Evolutionary conservation across 163 green algal species (phyloP), one percentile per base, ranked within the genome.

Genomic region (Scenedesmus sp.): DNA sequence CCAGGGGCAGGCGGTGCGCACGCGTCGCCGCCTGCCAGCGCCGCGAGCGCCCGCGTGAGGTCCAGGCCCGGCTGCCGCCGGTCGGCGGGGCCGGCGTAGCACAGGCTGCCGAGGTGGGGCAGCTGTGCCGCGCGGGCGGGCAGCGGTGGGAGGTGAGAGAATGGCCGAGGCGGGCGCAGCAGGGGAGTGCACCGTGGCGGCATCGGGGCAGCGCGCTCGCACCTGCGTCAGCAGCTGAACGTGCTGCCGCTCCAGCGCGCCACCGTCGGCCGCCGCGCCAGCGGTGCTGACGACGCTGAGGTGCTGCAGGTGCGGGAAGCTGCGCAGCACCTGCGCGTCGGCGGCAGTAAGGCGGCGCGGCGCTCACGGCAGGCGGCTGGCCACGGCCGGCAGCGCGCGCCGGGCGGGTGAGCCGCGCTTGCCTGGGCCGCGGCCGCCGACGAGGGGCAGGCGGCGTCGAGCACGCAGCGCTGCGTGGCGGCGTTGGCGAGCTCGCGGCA

Each of bases 11-110:
- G n/a, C n/a, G n/a, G n/a, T n/a, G n/a, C n/a, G n/a, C n/a, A n/a
- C n/a, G n/a, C n/a, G n/a, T n/a, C n/a, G n/a, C n/a, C n/a, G n/a
- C n/a, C 18, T 36, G 36, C 63, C 63, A 71, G 10, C 34, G 63
- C 63, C 56, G 36, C 36, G 42, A 71, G 63, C 34, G 63, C 36
- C 24, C 42, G 13, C 5, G 39, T 54, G 39, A 71, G 33, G 63
- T 71, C 63, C 22, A 71, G 63, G 34, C 63, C 36, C 3, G 36
- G 63, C 11, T 28, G 22, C 14, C 63, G 36, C 13, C 63, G 24
- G 63, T 71, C 39, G 33, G 63, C 44, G 39, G 63, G 63, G 4
- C 63, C 63, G 5, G 54, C 63, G 14, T 71, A 71, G 63, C 63
- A 58, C 63, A 71, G 31, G 39, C 36, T 57, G 22, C n/a, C 39